Evolutionary conservation across 257 asterid species (phyloP), one percentile per base, ranked within the genome.

Genomic region (Ajuga chamaepitys): DNA sequence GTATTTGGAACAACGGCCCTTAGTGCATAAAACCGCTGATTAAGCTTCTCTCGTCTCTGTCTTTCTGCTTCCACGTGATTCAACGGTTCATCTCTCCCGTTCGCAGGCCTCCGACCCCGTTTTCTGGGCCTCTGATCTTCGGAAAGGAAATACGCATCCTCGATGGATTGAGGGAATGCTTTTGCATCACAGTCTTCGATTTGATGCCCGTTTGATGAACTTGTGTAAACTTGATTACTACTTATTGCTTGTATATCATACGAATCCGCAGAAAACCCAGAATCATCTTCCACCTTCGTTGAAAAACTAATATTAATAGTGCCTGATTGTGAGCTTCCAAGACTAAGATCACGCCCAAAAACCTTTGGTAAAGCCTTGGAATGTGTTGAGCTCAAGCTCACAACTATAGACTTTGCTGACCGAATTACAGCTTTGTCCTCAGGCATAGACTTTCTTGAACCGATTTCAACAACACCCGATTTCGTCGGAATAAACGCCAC

Each of bases 41-140:
- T 91, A 25, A 91, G 90, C 77, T 88, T 91, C 80, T 91, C 96
- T 1, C 98, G 84, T 67, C 96, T 88, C 78, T 91, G 98, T 65
- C 98, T 86, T 72, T 91, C 98, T 0, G 98, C 96, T 68, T 85
- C 95, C 62, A 91, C 95, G 2, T 91, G 98, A 61, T 91, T 91
- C 58, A 91, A 47, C 0, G 98, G 88, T 64, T 91, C 98, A 22
- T 88, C 98, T 73, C 96, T 85, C 72, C 96, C 98, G 17, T 86
- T 86, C 28, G 95, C 91, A 0, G 95, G 96, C 64, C 88, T 91
- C 40, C 98, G 74, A 0, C 98, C 98, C 68, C 98, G 70, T 74
- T 88, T 91, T 58, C 96, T 80, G n/a, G 95, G 95, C 68, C 75
- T 86, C 51, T 68, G 86, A 4, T 87, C 96, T n/a, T 90, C 96